These are phyloP conservation scores for Leonotis leonurus DNA, from an alignment of 257 asterid species.

Conservation along the genomic window DNA sequence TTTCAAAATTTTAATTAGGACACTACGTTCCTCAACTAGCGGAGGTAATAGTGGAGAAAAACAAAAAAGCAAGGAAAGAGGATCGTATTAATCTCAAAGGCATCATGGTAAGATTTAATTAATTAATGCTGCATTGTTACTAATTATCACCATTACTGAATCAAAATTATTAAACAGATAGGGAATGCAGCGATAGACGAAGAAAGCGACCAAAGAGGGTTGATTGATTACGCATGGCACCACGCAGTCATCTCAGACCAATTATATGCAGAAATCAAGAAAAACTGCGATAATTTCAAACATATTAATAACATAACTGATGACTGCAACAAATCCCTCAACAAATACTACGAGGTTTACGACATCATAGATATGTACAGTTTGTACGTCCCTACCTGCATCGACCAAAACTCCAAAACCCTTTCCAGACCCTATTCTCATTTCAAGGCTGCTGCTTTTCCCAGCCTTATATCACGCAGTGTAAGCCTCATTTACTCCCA, in stretches of 20 bases:
- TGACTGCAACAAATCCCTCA: conserved; percentile 28
- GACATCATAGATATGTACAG: conserved; percentile 74
- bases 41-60: conserved; percentile 44
- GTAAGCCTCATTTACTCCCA: no score
- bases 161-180: conserved; percentile 56
- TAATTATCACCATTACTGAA: no score
- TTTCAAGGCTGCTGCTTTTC: conserved; percentile 25
- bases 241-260: conserved; percentile 83
- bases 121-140: no score
- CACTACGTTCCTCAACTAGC: conserved; percentile 89
- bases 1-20: conserved; percentile 33
- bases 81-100: conserved; percentile 60
- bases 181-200: conserved; percentile 84
- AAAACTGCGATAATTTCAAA: conserved; percentile 55
- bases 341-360: conserved; percentile 50
- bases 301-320: background rate
- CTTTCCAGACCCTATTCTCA: conserved; percentile 8
- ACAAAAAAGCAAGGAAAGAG: conserved; percentile 21
- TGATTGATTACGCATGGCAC: conserved; percentile 84
- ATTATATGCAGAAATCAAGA: conserved; percentile 39
- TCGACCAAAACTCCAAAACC: conserved; percentile 2
- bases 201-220: conserved; percentile 65
- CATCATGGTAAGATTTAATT: conserved; percentile 38
- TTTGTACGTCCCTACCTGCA: conserved; percentile 56
- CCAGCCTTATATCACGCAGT: conserved; percentile 18